Base-by-base conservation (phyloP, 495 filamentous ascomycete species). In the Rhypophila decipiens region DNA sequence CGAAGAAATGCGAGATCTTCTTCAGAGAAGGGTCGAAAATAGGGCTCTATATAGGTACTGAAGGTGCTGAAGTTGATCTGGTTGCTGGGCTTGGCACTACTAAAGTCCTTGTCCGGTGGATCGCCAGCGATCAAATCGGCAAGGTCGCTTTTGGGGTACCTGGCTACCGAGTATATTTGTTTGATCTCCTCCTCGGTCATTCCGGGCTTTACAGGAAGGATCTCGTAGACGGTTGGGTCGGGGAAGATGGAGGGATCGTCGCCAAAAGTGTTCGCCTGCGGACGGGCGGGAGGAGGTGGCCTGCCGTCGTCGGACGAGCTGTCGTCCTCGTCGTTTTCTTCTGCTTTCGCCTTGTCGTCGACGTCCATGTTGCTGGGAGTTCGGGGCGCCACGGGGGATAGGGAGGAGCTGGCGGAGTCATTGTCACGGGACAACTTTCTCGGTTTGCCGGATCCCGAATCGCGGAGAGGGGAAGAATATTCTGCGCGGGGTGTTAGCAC, bases 141-240 rank as follows among this genome's bases (percentile, higher is more conserved):
- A 2, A 99, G 76, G 60, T 96, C 88, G 46, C 76, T 80, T 23
- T 74, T 70, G 1, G 93, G 93, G 60, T 94, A 99, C 4, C 73
- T 67, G 5, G 87, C 79, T 5, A 99, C 93, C 11, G 86, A 87
- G 64, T 86, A 95, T 35, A 96, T 88, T 51, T 88, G 79, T 48
- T 82, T 84, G 62, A 84, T 86, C 51, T 91, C 84, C 4, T 90
- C 86, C 51, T 90, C 82, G 3, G 77, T 77, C 82, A 91, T 94
- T 35, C 76, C 82, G 3, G 79, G 72, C 4, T 73, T 76, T 8
- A 89, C 70, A 1, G 84, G 75, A 12, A 85, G 83, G 47, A 99
- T 96, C 46, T 97, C 84, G 66, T 99, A 99, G 40, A 96, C 75
- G 31, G 90, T 96, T 0, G 90, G 88, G 58, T 99, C 93, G 53